Percentiles rank a stretch among this genome's conserved stretches.
Evolutionary conservation across 2,329 filamentous ascomycete genomes (phyloP).

Genomic region (Sporothrix variecibatus): DNA sequence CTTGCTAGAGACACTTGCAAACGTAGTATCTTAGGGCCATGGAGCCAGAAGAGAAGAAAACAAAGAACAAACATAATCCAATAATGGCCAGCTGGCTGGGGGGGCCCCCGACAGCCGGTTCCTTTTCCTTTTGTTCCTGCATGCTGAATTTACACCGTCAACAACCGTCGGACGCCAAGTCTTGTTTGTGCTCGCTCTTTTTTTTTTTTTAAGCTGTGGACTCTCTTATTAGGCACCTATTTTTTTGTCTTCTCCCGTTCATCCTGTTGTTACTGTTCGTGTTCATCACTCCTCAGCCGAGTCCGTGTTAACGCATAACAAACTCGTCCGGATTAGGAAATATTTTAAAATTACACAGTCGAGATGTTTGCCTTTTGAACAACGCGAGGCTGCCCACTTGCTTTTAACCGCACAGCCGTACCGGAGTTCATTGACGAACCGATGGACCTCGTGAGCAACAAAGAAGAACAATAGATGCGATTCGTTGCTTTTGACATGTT

Average conservation of each 20-base stretch:
- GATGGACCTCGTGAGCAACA: background rate
- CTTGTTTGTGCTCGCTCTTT: background rate
- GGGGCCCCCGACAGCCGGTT: background rate
- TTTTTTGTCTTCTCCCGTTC: background rate
- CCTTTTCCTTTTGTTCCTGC: slow-evolving; percentile 1
- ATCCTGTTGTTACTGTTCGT: background rate
- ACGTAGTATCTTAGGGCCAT: background rate
- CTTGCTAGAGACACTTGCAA: background rate
- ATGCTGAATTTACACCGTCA: background rate
- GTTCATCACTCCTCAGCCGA: background rate
- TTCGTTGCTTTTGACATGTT: background rate
- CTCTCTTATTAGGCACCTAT: background rate
- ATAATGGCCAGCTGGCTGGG: background rate
- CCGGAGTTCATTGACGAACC: background rate
- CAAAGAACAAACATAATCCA: background rate
- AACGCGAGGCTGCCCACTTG: background rate
- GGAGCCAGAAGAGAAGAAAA: background rate
- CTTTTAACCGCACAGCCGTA: slow-evolving; percentile 39
- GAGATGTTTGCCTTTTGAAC: background rate
- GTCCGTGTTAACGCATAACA: slow-evolving; percentile 44
- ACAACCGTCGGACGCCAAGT: background rate
- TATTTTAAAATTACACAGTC: slow-evolving; percentile 34
- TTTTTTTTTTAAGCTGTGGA: too few relatives aligned
- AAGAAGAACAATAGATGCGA: background rate
- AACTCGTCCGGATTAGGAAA: slow-evolving; percentile 48